Percentiles rank a stretch among this genome's conserved stretches.
phyloP scores from a whole-genome alignment of 345 rosid genomes.

The Bruguiera parviflora region DNA sequence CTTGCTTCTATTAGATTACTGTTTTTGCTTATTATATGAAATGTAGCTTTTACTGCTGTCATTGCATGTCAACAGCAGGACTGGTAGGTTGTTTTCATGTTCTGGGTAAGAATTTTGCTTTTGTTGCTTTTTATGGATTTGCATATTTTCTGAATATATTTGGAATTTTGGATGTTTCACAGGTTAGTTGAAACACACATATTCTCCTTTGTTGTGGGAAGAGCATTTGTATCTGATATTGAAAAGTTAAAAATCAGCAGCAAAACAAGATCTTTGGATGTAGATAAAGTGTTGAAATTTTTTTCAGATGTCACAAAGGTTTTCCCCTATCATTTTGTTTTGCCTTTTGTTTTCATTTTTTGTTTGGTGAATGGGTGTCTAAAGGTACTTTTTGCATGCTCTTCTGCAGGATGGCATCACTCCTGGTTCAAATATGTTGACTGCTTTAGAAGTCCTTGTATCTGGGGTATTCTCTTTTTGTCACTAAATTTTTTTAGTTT shows the following conservation, averaged over 20 bases:
- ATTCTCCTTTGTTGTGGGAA: slow-evolving; percentile 97
- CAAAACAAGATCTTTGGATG: slow-evolving; percentile 84
- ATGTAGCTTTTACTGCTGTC: slow-evolving; percentile 6
- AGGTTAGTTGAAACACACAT: slow-evolving; percentile 99
- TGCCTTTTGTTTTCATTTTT: slow-evolving; percentile 8
- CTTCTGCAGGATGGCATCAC: slow-evolving; percentile 71
- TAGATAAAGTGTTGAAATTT: slow-evolving; percentile 55
- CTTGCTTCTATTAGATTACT: neutral
- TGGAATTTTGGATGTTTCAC: slow-evolving; percentile 40
- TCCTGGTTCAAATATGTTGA: slow-evolving; percentile 90
- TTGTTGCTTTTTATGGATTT: slow-evolving; percentile 3
- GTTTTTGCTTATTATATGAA: neutral
- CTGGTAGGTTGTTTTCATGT: neutral
- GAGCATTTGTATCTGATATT: slow-evolving; percentile 98
- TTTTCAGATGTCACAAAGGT: slow-evolving; percentile 89
- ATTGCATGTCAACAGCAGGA: neutral
- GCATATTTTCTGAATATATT: slow-evolving; percentile 25
- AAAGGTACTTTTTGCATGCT: slow-evolving; percentile 24
- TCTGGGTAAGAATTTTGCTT: slow-evolving; percentile 17
- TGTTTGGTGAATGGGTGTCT: slow-evolving; percentile 10
- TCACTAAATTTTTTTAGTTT: neutral
- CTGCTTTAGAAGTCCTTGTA: slow-evolving; percentile 85
- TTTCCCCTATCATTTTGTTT: slow-evolving; percentile 9
- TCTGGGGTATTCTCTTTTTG: slow-evolving; percentile 67
- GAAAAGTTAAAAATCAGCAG: slow-evolving; percentile 95